Base-by-base conservation (phyloP, 495 filamentous ascomycete species). In the Podospora pseudopauciseta region DNA sequence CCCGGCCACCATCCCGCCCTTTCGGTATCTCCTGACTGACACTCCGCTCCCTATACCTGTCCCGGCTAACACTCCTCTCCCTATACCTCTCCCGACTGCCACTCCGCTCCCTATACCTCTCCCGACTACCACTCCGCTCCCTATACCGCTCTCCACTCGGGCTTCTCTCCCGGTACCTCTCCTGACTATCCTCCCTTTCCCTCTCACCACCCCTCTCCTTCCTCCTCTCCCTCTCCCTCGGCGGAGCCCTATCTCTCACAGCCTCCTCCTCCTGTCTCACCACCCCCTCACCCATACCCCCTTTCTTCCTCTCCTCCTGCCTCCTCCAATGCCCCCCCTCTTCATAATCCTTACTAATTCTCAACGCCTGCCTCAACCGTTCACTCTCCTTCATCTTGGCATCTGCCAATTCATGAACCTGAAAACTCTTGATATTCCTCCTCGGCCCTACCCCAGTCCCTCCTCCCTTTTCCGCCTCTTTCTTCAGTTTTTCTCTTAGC, bases 371-470 rank as follows among this genome's bases (percentile, higher is more conserved):
- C 68, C 94, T 80, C 75, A 98, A 82, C 78, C 91, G 83, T 83
- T 97, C 93, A 77, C 89, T 96, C 85, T 99, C 94, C 77, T 91
- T 89, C 74, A 96, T 94, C 87, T 99, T 99, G 65, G 94, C 94
- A 76, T 93, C 90, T 27, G 95, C 95, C 72, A 96, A 79, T 80
- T 98, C 94, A 86, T 99, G 95, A 27, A 98, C 94, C 79, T 97
- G 92, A 81, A 98, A 93, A 67, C 87, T 82, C 80, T 97, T 99
- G 59, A 97, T 81, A 32, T 82, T 84, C 72, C 80, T 84, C 71
- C 79, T 81, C 76, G 75, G 76, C 53, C 78, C 76, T 18, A 73
- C 74, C 66, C 65, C 16, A 23, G 1, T 70, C 77, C 64, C 68
- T 71, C 66, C 15, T 74, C 76, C n/a, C 70, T 39, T 77, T 39